phyloP scores from a whole-genome alignment of 2,329 filamentous ascomycete species.

The Eurotiales sp. region DNA sequence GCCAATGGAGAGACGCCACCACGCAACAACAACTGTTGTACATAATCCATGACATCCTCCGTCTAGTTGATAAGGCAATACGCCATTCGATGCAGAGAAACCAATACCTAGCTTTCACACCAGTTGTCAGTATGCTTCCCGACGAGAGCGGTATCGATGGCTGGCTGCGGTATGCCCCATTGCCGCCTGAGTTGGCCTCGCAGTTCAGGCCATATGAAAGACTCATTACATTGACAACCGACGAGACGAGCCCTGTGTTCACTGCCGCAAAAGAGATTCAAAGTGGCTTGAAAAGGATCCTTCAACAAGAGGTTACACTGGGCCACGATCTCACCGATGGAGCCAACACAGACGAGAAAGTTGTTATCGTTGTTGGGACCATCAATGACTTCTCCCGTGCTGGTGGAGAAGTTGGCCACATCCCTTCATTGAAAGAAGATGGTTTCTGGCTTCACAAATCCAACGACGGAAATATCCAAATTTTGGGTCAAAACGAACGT shows the following conservation, averaged over 20 bases:
- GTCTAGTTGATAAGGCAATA: too few species aligned
- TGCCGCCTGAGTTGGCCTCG: conserved; percentile 40
- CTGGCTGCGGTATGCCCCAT: conserved; percentile 62
- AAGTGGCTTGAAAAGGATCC: conserved; percentile 55
- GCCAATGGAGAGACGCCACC: too few species aligned
- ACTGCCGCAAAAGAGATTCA: conserved; percentile 58
- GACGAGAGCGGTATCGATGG: conserved; percentile 57
- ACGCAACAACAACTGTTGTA: too few species aligned
- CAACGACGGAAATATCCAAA: conserved; percentile 46
- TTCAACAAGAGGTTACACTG: conserved; percentile 47
- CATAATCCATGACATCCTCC: too few species aligned
- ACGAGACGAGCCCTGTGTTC: conserved; percentile 53
- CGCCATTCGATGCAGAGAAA: too few species aligned
- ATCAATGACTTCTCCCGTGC: conserved; percentile 26
- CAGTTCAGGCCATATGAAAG: conserved; percentile 43
- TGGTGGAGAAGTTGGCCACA: conserved; percentile 18
- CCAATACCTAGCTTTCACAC: too few species aligned
- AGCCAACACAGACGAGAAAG: conserved; percentile 17
- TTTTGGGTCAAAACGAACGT: conserved; percentile 63
- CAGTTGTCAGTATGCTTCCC: not conserved
- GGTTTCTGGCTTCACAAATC: conserved; percentile 59
- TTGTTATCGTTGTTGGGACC: conserved; percentile 29
- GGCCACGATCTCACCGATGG: conserved; percentile 15
- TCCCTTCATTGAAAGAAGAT: conserved; percentile 31
- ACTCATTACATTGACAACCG: conserved; percentile 54